These are phyloP conservation scores for Wallacemonas rigidus DNA, from an alignment of 208 protist genomes.

Conservation along the genomic window DNA sequence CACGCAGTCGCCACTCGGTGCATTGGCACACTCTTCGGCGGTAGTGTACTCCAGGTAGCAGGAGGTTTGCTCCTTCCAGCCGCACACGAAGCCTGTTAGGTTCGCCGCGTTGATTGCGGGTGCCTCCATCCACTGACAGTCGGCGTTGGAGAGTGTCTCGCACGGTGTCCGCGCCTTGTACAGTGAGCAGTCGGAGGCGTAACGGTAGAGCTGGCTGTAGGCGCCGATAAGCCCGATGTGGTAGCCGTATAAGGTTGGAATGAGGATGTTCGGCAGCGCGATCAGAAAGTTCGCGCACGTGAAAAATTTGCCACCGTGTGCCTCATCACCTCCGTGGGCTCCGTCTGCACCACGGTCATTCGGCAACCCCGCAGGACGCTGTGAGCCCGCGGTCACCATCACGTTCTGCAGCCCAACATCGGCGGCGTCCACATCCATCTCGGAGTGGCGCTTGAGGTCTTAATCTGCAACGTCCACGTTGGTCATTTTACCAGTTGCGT, in stretches of 20 bases:
- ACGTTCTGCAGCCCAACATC: neutral
- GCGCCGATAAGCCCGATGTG: slow-evolving; percentile 52
- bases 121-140: slow-evolving; percentile 27
- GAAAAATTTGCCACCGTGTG: slow-evolving; percentile 13
- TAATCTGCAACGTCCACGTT: neutral
- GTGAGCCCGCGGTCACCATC: neutral
- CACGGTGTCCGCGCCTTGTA: slow-evolving; percentile 30
- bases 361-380: too few relatives aligned
- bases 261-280: slow-evolving; percentile 22
- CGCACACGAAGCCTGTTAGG: slow-evolving; percentile 25
- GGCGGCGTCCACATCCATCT: slow-evolving; percentile 3
- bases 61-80: slow-evolving; percentile 32
- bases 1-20: slow-evolving; percentile 24
- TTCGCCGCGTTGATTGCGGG: slow-evolving; percentile 14
- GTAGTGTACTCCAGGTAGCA: slow-evolving; percentile 34
- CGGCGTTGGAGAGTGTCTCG: slow-evolving; percentile 29
- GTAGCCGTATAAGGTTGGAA: slow-evolving; percentile 35
- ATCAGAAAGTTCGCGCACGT: slow-evolving; percentile 18
- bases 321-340: too few relatives aligned
- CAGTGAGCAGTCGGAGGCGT: slow-evolving; percentile 48
- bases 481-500: neutral
- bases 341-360: too few relatives aligned
- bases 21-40: slow-evolving; percentile 24
- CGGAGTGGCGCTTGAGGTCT: neutral
- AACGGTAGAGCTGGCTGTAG: slow-evolving; percentile 39